phyloP scores from a whole-genome alignment of 1,139 yeast genomes.

The Kurtzmaniella quercitrusa region DNA sequence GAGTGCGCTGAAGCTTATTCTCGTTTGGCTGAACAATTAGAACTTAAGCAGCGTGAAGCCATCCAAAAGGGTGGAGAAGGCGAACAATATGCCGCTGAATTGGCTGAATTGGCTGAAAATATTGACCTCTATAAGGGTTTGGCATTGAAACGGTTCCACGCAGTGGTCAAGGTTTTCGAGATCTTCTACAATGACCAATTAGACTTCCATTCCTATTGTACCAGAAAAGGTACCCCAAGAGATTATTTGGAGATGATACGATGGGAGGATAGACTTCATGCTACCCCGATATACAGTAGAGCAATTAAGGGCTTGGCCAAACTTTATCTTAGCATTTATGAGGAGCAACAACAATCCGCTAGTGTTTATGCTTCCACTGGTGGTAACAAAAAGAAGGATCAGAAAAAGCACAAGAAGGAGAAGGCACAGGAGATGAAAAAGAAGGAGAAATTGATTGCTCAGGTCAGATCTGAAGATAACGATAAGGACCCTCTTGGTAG shows the following conservation, averaged over 20 bases:
- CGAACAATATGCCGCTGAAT: slow-evolving; percentile 10
- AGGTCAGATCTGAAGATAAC: slow-evolving; percentile 40
- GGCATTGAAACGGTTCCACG: slow-evolving; percentile 73
- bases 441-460: slow-evolving; percentile 33
- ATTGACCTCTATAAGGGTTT: slow-evolving; percentile 55
- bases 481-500: slow-evolving; percentile 51
- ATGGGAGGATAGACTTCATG: slow-evolving; percentile 77
- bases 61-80: slow-evolving; percentile 12
- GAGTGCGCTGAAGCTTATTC: slow-evolving; percentile 83
- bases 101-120: slow-evolving; percentile 18
- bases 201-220: slow-evolving; percentile 91
- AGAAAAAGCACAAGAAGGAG: slow-evolving; percentile 29
- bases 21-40: slow-evolving; percentile 29
- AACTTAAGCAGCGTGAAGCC: slow-evolving; percentile 13
- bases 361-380: slow-evolving; percentile 16
- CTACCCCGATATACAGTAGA: slow-evolving; percentile 67
- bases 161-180: slow-evolving; percentile 63
- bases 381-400: slow-evolving; percentile 20
- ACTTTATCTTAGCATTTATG: slow-evolving; percentile 49
- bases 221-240: slow-evolving; percentile 87
- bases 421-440: slow-evolving; percentile 38
- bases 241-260: slow-evolving; percentile 69
- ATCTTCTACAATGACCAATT: slow-evolving; percentile 80
- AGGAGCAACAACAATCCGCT: slow-evolving; percentile 19
- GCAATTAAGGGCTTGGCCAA: slow-evolving; percentile 64